Conservation (phyloP, 1,139 yeast genomes). For the Geotrichum siamense region DNA sequence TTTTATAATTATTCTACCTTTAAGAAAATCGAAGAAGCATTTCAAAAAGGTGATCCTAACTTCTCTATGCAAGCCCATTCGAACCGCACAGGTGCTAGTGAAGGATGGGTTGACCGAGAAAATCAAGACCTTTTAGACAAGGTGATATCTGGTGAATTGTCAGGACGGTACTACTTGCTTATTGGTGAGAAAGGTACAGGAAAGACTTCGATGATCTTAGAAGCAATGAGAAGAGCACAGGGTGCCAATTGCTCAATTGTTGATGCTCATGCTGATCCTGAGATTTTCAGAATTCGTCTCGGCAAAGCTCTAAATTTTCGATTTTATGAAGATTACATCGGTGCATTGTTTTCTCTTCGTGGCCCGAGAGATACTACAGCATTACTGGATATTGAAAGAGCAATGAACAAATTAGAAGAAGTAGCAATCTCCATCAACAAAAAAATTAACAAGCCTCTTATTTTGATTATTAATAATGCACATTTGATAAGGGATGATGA, state of each 20-base stretch:
- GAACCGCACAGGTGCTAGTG: slow-evolving; percentile 44
- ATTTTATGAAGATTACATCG: slow-evolving; percentile 75
- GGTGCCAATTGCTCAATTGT: slow-evolving; percentile 64
- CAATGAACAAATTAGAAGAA: slow-evolving; percentile 66
- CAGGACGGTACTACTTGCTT: slow-evolving; percentile 63
- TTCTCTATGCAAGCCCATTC: slow-evolving; percentile 38
- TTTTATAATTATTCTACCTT: slow-evolving; percentile 55
- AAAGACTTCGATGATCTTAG: slow-evolving; percentile 64
- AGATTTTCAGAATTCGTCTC: slow-evolving; percentile 65
- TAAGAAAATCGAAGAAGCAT: slow-evolving; percentile 58
- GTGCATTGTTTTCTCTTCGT: slow-evolving; percentile 69
- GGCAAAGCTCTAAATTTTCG: slow-evolving; percentile 72
- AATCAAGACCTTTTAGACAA: slow-evolving; percentile 62
- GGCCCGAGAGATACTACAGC: slow-evolving; percentile 88
- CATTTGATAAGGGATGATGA: slow-evolving; percentile 67
- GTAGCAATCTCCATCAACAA: slow-evolving; percentile 50
- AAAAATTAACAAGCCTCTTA: slow-evolving; percentile 47
- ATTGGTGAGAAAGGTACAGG: slow-evolving; percentile 89
- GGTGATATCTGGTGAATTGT: slow-evolving; percentile 53
- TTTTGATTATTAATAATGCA: slow-evolving; percentile 64
- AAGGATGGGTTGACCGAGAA: slow-evolving; percentile 50
- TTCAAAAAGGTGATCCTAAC: slow-evolving; percentile 62
- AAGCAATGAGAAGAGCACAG: slow-evolving; percentile 57
- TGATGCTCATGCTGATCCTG: slow-evolving; percentile 86
- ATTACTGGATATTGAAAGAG: slow-evolving; percentile 71